Conservation (phyloP, 306 rosid genomes). For the Malus domestica region DNA sequence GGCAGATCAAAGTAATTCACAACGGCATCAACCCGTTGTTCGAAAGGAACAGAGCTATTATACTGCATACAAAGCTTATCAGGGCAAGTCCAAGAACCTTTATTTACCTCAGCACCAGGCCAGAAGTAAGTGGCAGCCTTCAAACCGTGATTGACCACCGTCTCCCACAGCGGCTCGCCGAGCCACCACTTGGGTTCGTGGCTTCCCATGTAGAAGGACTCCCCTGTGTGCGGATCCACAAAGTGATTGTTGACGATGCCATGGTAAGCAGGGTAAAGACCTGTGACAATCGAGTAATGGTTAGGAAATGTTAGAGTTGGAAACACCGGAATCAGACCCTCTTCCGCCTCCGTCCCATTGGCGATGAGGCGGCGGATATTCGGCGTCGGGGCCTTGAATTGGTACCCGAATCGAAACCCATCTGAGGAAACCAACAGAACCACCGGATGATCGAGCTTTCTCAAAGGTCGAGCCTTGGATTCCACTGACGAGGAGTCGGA, state of each 20-base stretch:
- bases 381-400: slow-evolving; percentile 73
- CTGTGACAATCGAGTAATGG: slow-evolving; percentile 88
- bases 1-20: slow-evolving; percentile 65
- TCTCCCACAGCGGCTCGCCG: slow-evolving; percentile 96
- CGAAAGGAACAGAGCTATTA: slow-evolving; percentile 75
- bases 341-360: slow-evolving; percentile 83
- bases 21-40: slow-evolving; percentile 63
- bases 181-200: slow-evolving; percentile 95
- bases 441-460: slow-evolving; percentile 52
- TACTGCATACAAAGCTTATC: slow-evolving; percentile 36
- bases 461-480: slow-evolving; percentile 46
- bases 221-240: slow-evolving; percentile 68
- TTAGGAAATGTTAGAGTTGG: slow-evolving; percentile 90
- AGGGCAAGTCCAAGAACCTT: slow-evolving; percentile 88
- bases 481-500: neutral
- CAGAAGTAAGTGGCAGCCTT: slow-evolving; percentile 80
- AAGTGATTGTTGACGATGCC: slow-evolving; percentile 85
- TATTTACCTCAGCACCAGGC: slow-evolving; percentile 96
- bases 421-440: slow-evolving; percentile 79
- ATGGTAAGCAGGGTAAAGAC: slow-evolving; percentile 85
- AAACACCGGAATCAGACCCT: slow-evolving; percentile 81
- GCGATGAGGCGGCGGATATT: slow-evolving; percentile 59
- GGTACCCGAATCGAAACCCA: slow-evolving; percentile 95
- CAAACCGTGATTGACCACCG: slow-evolving; percentile 67
- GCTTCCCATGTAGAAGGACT: slow-evolving; percentile 56